Percentiles rank a stretch among this genome's conserved stretches.
phyloP scores from a whole-genome alignment of 805 yeast species.

The Sporopachydermia lactativora region DNA sequence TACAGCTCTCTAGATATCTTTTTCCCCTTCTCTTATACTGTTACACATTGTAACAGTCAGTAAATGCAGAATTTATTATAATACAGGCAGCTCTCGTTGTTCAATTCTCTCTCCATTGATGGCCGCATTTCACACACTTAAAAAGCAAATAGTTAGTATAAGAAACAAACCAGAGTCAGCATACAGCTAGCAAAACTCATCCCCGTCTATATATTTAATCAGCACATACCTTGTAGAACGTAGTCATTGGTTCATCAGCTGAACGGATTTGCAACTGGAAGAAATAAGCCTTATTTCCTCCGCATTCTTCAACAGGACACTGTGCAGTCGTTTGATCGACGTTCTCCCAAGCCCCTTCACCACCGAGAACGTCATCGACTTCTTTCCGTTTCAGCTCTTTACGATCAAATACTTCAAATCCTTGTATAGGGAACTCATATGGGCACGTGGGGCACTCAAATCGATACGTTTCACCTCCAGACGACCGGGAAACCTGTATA shows the following conservation, averaged over 20 bases:
- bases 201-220: too few relatives aligned
- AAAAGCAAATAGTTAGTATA: neutral
- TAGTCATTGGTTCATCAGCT: slow-evolving; percentile 99
- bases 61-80: neutral
- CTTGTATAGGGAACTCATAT: slow-evolving; percentile 79
- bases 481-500: slow-evolving; percentile 38
- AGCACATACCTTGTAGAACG: slow-evolving; percentile 54
- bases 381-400: slow-evolving; percentile 73
- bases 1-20: too few relatives aligned
- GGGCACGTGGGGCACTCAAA: slow-evolving; percentile 92
- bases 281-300: slow-evolving; percentile 83
- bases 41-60: too few relatives aligned
- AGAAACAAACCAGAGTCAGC: neutral
- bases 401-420: slow-evolving; percentile 74
- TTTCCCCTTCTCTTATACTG: too few relatives aligned
- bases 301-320: slow-evolving; percentile 82
- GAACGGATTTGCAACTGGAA: slow-evolving; percentile 94
- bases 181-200: too few relatives aligned
- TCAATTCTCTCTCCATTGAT: slow-evolving; percentile 95
- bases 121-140: slow-evolving; percentile 73
- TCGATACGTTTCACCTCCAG: slow-evolving; percentile 40
- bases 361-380: slow-evolving; percentile 93
- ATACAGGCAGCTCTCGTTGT: neutral
- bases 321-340: slow-evolving; percentile 92
- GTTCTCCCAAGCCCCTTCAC: slow-evolving; percentile 97